Conservation (phyloP, 2,329 filamentous ascomycete species). For the Cladophialophora chaetospira region DNA sequence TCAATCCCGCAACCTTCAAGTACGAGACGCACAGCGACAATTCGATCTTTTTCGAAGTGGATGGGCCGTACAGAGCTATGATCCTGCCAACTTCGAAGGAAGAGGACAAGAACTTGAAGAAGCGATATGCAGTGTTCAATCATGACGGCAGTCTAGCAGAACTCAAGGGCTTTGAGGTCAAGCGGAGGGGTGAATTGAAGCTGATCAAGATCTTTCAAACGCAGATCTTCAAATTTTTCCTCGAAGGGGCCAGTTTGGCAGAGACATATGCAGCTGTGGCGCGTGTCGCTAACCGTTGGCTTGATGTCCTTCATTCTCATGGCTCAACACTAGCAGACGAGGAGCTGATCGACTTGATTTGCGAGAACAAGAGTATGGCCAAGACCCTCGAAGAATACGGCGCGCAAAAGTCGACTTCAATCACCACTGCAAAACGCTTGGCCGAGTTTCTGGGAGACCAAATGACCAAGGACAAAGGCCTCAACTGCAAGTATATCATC, state of each 20-base stretch:
- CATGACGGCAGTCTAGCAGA: slow-evolving; percentile 94
- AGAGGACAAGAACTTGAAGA: slow-evolving; percentile 99
- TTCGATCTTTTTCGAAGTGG: slow-evolving; percentile 98
- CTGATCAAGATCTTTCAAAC: slow-evolving; percentile 99
- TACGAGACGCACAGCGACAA: slow-evolving; percentile 99
- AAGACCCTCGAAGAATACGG: slow-evolving; percentile 98
- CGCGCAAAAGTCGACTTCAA: slow-evolving; percentile 94
- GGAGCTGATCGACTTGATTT: slow-evolving; percentile 99
- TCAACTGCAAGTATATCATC: slow-evolving; percentile 99
- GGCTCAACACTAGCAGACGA: slow-evolving; percentile 91
- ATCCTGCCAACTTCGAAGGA: slow-evolving; percentile 96
- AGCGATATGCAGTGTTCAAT: slow-evolving; percentile 98
- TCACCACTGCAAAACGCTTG: slow-evolving; percentile 91
- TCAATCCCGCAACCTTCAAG: slow-evolving; percentile 75
- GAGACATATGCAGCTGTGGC: slow-evolving; percentile 92
- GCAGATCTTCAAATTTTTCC: slow-evolving; percentile 98
- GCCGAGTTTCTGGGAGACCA: slow-evolving; percentile 96
- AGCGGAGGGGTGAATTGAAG: slow-evolving; percentile 95
- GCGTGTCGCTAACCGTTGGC: slow-evolving; percentile 92
- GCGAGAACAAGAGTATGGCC: slow-evolving; percentile 96
- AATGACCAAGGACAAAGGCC: slow-evolving; percentile 98
- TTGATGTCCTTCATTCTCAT: slow-evolving; percentile 89
- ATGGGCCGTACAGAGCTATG: slow-evolving; percentile 97
- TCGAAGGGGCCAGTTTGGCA: slow-evolving; percentile 81
- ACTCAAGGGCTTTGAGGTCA: slow-evolving; percentile 95